phyloP scores from a whole-genome alignment of 768 basidiomycete species.

The Auricularia sp. region DNA sequence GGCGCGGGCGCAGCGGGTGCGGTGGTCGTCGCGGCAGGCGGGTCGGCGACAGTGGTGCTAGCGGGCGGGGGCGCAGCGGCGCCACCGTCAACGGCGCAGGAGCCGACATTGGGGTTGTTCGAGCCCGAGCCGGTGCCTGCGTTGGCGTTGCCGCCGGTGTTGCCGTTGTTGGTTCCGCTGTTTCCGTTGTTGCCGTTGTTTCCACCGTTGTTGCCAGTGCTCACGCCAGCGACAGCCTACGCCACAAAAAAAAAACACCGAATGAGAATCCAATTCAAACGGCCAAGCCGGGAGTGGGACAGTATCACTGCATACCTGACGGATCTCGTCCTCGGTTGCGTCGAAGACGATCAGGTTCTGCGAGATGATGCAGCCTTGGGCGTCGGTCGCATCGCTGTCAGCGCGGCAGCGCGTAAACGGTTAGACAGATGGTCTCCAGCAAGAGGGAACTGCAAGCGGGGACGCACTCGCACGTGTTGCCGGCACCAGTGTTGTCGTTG shows the following conservation, averaged over 20 bases:
- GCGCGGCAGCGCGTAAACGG: not conserved
- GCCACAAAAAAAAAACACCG: not conserved
- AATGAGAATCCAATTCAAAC: no score
- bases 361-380: slow-evolving; percentile 52
- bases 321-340: slow-evolving; percentile 48
- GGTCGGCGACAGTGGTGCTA: not conserved
- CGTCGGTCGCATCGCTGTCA: slow-evolving; percentile 33
- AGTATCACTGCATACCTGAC: slow-evolving; percentile 24
- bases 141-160: not conserved
- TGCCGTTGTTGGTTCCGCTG: not conserved
- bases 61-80: slow-evolving; percentile 13
- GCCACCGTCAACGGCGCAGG: slow-evolving; percentile 10
- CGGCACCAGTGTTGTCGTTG: slow-evolving; percentile 42
- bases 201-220: not conserved
- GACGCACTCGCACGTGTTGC: slow-evolving; percentile 40
- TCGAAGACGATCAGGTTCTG: slow-evolving; percentile 48
- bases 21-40: slow-evolving; percentile 9
- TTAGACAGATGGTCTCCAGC: not conserved
- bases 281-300: no score
- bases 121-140: not conserved
- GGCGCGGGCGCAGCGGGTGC: slow-evolving; percentile 1
- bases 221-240: slow-evolving; percentile 10
- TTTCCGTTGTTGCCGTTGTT: not conserved
- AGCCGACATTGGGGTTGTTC: slow-evolving; percentile 2
- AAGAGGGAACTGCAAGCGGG: not conserved